Conservation (phyloP, 805 yeast species). For the Wilhelminamyces savonicus region DNA sequence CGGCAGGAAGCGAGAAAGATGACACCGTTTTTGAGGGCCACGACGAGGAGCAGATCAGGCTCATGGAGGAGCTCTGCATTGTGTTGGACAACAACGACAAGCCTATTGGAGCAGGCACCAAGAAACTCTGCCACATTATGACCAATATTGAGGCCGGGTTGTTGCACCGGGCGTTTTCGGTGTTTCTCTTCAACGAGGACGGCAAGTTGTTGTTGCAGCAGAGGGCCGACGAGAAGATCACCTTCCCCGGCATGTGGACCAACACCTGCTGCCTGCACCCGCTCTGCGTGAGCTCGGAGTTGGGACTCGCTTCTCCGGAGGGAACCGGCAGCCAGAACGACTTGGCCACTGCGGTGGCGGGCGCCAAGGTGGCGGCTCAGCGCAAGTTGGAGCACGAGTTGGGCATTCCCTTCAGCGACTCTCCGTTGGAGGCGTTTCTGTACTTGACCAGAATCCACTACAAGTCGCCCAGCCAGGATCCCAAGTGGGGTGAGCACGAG, state of each 20-base stretch:
- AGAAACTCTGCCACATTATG: constrained; percentile 86
- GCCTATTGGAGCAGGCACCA: constrained; percentile 91
- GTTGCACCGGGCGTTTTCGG: constrained; percentile 93
- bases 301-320: constrained; percentile 41
- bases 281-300: constrained; percentile 71
- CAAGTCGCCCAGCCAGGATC: constrained; percentile 73
- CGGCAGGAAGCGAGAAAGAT: constrained; percentile 30
- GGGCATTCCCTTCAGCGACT: constrained; percentile 64
- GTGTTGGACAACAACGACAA: constrained; percentile 82
- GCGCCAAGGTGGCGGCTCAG: constrained; percentile 83
- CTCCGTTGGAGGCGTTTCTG: constrained; percentile 62
- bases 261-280: constrained; percentile 99
- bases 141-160: constrained; percentile 79
- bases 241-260: constrained; percentile 97
- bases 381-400: constrained; percentile 91
- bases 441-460: constrained; percentile 93
- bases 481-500: constrained; percentile 96
- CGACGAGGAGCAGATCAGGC: constrained; percentile 86
- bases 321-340: constrained; percentile 15
- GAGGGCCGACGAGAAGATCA: constrained; percentile 93
- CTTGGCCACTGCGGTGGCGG: constrained; percentile 58
- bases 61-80: constrained; percentile 96
- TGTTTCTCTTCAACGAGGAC: constrained; percentile 79
- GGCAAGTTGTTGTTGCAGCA: constrained; percentile 82
- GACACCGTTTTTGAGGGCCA: constrained; percentile 68